Conservation (phyloP, 108 stramenopile species). For the Fragilariopsis cylindrus region DNA sequence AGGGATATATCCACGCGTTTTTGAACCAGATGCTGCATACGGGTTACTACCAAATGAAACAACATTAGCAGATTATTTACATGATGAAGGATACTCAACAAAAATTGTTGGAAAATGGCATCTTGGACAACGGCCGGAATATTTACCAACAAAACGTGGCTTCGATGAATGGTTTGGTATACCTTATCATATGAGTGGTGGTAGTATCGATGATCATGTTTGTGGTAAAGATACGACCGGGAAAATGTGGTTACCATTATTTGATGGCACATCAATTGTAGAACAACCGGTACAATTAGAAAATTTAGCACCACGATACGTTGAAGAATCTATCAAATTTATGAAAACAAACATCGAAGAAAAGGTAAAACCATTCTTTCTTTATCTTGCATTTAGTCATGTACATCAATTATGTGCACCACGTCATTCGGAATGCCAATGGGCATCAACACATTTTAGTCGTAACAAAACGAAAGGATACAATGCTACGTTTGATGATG, state of each 20-base stretch:
- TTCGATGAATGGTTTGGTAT: conserved; percentile 83
- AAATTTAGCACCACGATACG: conserved; percentile 50
- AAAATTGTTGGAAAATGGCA: conserved; percentile 85
- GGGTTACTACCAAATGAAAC: conserved; percentile 64
- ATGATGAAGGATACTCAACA: conserved; percentile 62
- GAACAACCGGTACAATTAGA: conserved; percentile 61
- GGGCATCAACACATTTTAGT: conserved; percentile 31
- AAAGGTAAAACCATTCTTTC: conserved; percentile 51
- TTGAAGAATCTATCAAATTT: conserved; percentile 30
- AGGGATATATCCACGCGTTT: conserved; percentile 70
- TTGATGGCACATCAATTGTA: conserved; percentile 45
- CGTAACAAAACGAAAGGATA: background rate
- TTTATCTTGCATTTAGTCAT: conserved; percentile 68
- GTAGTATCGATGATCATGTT: conserved; percentile 57
- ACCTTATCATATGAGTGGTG: conserved; percentile 76
- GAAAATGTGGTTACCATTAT: conserved; percentile 64
- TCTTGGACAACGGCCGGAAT: conserved; percentile 56
- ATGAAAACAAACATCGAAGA: conserved; percentile 18
- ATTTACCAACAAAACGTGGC: conserved; percentile 70
- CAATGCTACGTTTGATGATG: conserved; percentile 50
- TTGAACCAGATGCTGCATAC: conserved; percentile 49
- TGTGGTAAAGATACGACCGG: conserved; percentile 53
- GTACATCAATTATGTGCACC: conserved; percentile 76
- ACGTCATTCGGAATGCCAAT: conserved; percentile 53
- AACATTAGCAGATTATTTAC: conserved; percentile 58